Percentiles rank a stretch among this genome's conserved stretches.
phyloP scores from a whole-genome alignment of 768 basidiomycete genomes.

The Tulasnella sp. region DNA sequence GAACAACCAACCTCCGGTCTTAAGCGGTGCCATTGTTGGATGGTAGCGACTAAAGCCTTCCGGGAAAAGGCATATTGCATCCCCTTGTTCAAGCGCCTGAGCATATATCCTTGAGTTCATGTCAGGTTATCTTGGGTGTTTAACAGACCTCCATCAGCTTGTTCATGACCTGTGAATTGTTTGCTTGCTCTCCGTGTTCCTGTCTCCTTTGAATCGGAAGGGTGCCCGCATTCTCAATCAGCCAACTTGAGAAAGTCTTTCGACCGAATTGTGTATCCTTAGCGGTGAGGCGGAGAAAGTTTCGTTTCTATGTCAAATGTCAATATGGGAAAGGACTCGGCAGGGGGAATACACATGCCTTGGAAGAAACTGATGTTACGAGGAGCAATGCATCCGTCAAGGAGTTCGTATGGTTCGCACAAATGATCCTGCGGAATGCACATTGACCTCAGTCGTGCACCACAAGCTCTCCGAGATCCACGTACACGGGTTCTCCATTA shows the following conservation, averaged over 20 bases:
- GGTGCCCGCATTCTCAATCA: conserved; percentile 80
- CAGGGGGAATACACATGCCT: conserved; percentile 31
- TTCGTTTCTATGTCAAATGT: conserved; percentile 42
- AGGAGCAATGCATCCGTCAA: conserved; percentile 79
- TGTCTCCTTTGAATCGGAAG: conserved; percentile 69
- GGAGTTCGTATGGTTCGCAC: conserved; percentile 78
- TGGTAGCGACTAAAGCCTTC: conserved; percentile 80
- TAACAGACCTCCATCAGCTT: conserved; percentile 48
- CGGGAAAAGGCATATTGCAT: conserved; percentile 73
- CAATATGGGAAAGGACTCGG: too few relatives aligned
- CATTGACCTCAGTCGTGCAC: background rate
- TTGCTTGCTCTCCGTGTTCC: conserved; percentile 43
- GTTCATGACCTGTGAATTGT: conserved; percentile 60
- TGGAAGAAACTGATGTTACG: conserved; percentile 57
- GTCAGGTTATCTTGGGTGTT: background rate
- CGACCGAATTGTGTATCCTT: conserved; percentile 80
- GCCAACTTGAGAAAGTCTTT: conserved; percentile 76
- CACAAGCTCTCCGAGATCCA: conserved; percentile 25
- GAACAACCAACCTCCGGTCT: conserved; percentile 56
- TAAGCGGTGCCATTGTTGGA: conserved; percentile 75
- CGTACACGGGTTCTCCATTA: conserved; percentile 57
- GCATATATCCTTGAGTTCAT: conserved; percentile 15
- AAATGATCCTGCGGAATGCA: conserved; percentile 48
- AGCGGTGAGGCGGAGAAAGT: conserved; percentile 73
- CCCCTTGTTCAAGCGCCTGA: conserved; percentile 62